These are phyloP conservation scores for Gremmenia infestans DNA, from an alignment of 2,329 filamentous ascomycete species.

Conservation along the genomic window DNA sequence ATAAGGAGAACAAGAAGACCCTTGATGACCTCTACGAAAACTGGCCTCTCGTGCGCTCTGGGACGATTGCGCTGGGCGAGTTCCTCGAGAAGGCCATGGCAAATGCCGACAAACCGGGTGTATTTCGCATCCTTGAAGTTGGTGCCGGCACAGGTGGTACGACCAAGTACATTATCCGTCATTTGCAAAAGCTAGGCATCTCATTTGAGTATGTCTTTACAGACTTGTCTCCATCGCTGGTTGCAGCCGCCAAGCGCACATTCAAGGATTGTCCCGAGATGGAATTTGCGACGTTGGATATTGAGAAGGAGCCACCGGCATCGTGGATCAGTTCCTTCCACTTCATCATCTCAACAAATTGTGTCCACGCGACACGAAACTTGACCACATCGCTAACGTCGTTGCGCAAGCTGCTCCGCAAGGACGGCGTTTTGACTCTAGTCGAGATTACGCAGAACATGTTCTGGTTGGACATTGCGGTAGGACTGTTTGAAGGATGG, in stretches of 20 bases:
- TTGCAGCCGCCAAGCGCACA: constrained; percentile 19
- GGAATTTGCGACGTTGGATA: constrained; percentile 13
- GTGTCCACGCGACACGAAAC: constrained; percentile 17
- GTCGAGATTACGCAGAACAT: constrained; percentile 16
- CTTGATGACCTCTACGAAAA: constrained; percentile 24
- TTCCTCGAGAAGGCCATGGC: constrained; percentile 8
- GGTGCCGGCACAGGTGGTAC: constrained; percentile 42
- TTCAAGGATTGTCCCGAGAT: constrained; percentile 20
- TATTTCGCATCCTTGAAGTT: constrained; percentile 38
- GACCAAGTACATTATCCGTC: constrained; percentile 30
- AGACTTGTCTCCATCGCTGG: constrained; percentile 34
- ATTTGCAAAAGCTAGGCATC: constrained; percentile 22
- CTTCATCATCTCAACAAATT: constrained; percentile 19
- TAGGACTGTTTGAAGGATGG: constrained; percentile 24
- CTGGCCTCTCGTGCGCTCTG: constrained; percentile 17
- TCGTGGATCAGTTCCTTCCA: constrained; percentile 10
- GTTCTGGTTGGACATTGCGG: constrained; percentile 22
- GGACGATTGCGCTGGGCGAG: constrained; percentile 5
- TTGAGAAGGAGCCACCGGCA: constrained; percentile 10
- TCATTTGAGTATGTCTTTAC: constrained; percentile 39
- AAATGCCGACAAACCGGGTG: neutral
- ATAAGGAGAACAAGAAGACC: constrained; percentile 14
- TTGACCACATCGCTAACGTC: neutral
- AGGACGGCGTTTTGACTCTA: constrained; percentile 14
- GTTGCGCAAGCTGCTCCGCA: constrained; percentile 7